These are phyloP conservation scores for Endotrypanum monterogeii DNA, from an alignment of 208 protist genomes.

Conservation along the genomic window DNA sequence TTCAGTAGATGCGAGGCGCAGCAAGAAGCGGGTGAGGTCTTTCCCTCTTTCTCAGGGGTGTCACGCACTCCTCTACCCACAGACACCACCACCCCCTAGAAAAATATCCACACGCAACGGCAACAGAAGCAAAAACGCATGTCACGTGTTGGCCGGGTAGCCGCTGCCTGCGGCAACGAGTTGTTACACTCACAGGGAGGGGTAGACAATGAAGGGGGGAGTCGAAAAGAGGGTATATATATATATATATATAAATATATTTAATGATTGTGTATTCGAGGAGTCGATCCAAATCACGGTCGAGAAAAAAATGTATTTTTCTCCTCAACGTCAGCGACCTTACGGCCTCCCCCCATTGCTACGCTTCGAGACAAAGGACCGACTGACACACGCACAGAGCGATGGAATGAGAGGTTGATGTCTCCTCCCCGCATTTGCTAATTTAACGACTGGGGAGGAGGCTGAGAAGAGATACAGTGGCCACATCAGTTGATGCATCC, in stretches of 20 bases:
- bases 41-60: neutral
- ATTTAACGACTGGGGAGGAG: neutral
- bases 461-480: neutral
- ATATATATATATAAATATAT: too few species aligned
- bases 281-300: too few species aligned
- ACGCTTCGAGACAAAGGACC: neutral
- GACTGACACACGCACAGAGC: neutral
- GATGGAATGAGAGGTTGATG: neutral
- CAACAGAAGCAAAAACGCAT: neutral
- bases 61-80: neutral
- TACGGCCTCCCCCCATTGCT: too few species aligned
- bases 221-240: too few species aligned
- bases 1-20: neutral
- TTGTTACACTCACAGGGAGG: too few species aligned
- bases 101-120: too few species aligned
- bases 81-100: too few species aligned
- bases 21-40: neutral
- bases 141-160: too few species aligned
- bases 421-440: neutral
- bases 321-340: neutral
- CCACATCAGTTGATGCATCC: neutral
- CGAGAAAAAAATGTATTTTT: neutral
- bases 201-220: too few species aligned
- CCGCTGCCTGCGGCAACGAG: too few species aligned
- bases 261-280: too few species aligned